phyloP scores from a whole-genome alignment of 106 monocot genomes.

The Dioscorea zingiberensis region DNA sequence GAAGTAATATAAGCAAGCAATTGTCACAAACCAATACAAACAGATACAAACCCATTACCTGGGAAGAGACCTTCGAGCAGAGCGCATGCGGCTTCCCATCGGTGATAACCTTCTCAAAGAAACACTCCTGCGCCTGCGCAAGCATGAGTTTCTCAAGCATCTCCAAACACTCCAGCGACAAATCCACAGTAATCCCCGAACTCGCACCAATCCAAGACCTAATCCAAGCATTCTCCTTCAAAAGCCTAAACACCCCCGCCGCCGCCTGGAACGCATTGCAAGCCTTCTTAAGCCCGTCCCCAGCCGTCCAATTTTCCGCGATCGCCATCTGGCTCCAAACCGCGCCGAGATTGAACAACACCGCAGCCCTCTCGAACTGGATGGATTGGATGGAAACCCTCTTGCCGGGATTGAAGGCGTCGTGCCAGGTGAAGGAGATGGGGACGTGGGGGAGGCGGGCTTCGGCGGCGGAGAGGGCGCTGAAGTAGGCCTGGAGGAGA shows the following conservation, averaged over 20 bases:
- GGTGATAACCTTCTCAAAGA: slow-evolving; percentile 55
- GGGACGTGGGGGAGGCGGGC: slow-evolving; percentile 54
- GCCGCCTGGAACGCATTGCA: slow-evolving; percentile 62
- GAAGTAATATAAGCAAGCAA: no score
- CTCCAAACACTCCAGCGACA: slow-evolving; percentile 51
- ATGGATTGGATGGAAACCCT: slow-evolving; percentile 49
- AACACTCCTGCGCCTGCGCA: slow-evolving; percentile 92
- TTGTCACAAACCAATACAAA: no score
- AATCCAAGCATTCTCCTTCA: slow-evolving; percentile 20
- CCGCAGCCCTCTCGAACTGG: slow-evolving; percentile 68
- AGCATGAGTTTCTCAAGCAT: slow-evolving; percentile 91
- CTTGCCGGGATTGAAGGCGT: slow-evolving; percentile 68
- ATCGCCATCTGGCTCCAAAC: slow-evolving; percentile 68
- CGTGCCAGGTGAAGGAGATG: slow-evolving; percentile 79
- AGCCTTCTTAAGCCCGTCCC: slow-evolving; percentile 47
- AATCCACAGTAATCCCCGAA: slow-evolving; percentile 33
- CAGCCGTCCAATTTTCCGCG: slow-evolving; percentile 26
- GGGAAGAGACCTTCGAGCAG: slow-evolving; percentile 75
- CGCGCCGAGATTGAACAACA: no score
- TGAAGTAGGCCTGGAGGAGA: slow-evolving; percentile 50
- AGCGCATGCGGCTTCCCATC: slow-evolving; percentile 43
- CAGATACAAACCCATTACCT: no score
- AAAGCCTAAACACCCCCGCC: slow-evolving; percentile 49
- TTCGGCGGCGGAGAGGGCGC: slow-evolving; percentile 53
- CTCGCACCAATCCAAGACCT: slow-evolving; percentile 20